Evolutionary conservation across 208 protist species (phyloP).

Genomic region (Phytomonas sp.): DNA sequence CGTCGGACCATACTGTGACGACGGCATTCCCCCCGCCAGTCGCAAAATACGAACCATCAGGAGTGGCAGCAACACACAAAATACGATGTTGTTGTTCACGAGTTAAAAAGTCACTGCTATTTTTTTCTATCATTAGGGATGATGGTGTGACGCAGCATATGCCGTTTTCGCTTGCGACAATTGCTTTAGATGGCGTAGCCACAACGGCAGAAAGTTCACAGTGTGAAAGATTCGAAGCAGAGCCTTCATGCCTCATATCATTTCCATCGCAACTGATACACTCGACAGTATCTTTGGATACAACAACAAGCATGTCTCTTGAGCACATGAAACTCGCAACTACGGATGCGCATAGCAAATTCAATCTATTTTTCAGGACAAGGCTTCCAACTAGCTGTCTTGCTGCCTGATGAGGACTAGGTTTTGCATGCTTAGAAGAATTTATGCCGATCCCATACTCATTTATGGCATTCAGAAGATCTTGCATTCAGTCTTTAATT

Average conservation of each 20-base stretch:
- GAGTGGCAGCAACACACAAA: constrained; percentile 53
- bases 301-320: constrained; percentile 41
- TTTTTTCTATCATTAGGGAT: constrained; percentile 1
- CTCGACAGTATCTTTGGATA: constrained; percentile 58
- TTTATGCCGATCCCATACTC: constrained; percentile 30
- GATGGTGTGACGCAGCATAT: constrained; percentile 11
- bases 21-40: constrained; percentile 46
- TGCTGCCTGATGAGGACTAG: constrained; percentile 25
- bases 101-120: constrained; percentile 14
- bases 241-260: constrained; percentile 21
- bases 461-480: constrained; percentile 53
- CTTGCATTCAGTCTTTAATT: constrained; percentile 37
- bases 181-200: constrained; percentile 17
- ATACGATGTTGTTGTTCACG: constrained; percentile 27
- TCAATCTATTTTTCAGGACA: constrained; percentile 22
- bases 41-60: constrained; percentile 49
- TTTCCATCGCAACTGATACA: constrained; percentile 45
- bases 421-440: constrained; percentile 16
- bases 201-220: constrained; percentile 55
- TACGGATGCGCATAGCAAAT: constrained; percentile 35
- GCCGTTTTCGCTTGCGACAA: constrained; percentile 24
- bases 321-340: constrained; percentile 58
- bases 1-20: constrained; percentile 57
- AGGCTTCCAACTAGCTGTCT: constrained; percentile 47
- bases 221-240: constrained; percentile 18